Base-by-base conservation (phyloP, 2,329 filamentous ascomycete genomes). In the Boeremia exigua region DNA sequence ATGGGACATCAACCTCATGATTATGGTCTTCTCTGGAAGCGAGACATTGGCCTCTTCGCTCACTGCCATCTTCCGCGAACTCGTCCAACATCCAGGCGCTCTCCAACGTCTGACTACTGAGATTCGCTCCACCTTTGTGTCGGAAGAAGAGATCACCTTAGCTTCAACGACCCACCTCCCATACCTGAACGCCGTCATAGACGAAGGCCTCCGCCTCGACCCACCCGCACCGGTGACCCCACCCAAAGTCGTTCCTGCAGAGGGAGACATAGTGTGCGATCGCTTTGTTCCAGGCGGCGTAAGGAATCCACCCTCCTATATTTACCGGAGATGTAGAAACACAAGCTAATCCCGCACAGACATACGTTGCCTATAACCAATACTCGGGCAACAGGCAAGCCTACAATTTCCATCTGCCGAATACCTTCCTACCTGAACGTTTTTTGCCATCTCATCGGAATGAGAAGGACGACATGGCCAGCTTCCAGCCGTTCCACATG, bases 1-100 rank as follows among this genome's bases (percentile, higher is more conserved):
- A 47, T 76, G 79, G 64, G 69, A 76, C 4, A 61, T 72, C 2
- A 79, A 77, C 48, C 65, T 74, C 4, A 54, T 65, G 8, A 52
- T 77, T 2, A 54, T 80, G 8, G 75, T 80, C 5, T 62, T 78
- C 17, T 79, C 78, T 0, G 79, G 77, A 0, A 77, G 74, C 47
- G 79, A 81, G 48, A 81, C 79, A 0, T 72, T 75, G 0, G 77
- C 77, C 0, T 77, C 70, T 10, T 57, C 74, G 2, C 60, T 81
- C 4, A 69, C 68, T 2, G 78, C 70, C 0, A 67, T 72, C 2
- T 65, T 73, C 0, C 75, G 63, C 19, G 58, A 73, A 38, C 58
- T 79, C 0, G 55, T 77, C 12, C 69, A 65, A 32, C 61, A 70
- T n/a, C 65, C 49, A 11, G 70, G 63, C 6, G 67, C 60, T 0